phyloP scores from a whole-genome alignment of 495 filamentous ascomycete genomes.

The Polyplosphaeria fusca region DNA sequence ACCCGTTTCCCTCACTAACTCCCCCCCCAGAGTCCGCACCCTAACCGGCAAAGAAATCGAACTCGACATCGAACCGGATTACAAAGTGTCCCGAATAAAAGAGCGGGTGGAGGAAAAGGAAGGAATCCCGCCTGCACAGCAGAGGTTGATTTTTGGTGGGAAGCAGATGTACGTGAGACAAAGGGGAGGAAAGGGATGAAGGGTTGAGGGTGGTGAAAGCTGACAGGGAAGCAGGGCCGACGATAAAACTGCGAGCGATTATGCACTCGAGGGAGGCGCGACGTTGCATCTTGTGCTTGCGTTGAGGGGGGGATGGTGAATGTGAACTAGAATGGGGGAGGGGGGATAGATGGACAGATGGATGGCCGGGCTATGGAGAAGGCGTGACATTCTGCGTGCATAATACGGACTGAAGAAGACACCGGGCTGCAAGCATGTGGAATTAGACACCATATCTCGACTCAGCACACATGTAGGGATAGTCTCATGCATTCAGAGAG shows the following conservation, averaged over 20 bases:
- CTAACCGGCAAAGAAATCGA: conserved; percentile 98
- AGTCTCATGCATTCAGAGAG: too few relatives aligned
- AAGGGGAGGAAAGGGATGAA: too few relatives aligned
- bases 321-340: too few relatives aligned
- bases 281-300: conserved; percentile 95
- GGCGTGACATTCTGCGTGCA: too few relatives aligned
- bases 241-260: conserved; percentile 81
- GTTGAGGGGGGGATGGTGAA: conserved; percentile 66
- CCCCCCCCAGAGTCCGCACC: conserved; percentile 79
- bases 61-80: conserved; percentile 89
- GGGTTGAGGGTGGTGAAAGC: too few relatives aligned
- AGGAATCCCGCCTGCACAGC: conserved; percentile 95
- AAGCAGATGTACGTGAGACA: conserved; percentile 95
- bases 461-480: too few relatives aligned
- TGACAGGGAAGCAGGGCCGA: conserved; percentile 64
- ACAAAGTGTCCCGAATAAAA: conserved; percentile 93
- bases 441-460: too few relatives aligned
- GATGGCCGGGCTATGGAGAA: too few relatives aligned
- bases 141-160: conserved; percentile 90
- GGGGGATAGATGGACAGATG: too few relatives aligned
- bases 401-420: too few relatives aligned
- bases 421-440: too few relatives aligned
- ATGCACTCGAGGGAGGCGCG: conserved; percentile 84
- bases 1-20: too few relatives aligned
- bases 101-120: conserved; percentile 98